phyloP scores from a whole-genome alignment of 306 rosid species.

The Castanea crenata region DNA sequence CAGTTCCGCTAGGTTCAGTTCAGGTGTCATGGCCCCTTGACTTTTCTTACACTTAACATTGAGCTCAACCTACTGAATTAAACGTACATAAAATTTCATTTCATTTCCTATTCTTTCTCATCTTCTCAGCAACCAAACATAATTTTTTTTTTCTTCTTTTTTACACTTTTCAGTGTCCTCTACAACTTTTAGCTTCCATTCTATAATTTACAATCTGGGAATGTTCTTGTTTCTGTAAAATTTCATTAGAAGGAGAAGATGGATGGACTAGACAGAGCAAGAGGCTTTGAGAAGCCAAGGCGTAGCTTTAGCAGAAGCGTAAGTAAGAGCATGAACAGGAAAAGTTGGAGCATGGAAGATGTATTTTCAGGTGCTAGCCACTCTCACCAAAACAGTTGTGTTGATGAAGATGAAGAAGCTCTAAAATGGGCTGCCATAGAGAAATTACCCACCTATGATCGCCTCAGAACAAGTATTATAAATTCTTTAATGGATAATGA shows the following conservation, averaged over 20 bases:
- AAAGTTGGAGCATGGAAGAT: constrained; percentile 79
- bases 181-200: neutral
- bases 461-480: constrained; percentile 75
- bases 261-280: constrained; percentile 38
- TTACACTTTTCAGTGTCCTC: neutral
- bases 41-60: neutral
- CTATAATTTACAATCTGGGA: neutral
- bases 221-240: neutral
- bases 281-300: constrained; percentile 12
- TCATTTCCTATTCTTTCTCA: neutral
- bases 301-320: constrained; percentile 41
- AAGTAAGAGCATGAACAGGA: constrained; percentile 60
- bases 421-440: constrained; percentile 97
- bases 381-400: constrained; percentile 43
- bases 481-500: constrained; percentile 39
- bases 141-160: neutral
- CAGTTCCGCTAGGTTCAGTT: neutral
- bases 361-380: constrained; percentile 52
- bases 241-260: constrained; percentile 18
- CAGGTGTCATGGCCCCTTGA: neutral
- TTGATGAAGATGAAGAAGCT: constrained; percentile 86
- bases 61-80: neutral
- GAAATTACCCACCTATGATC: constrained; percentile 76
- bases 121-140: neutral
- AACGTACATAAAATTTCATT: neutral